These are phyloP conservation scores for Chamaecyparis obtusa DNA, from an alignment of 75 land plant genomes.

Conservation along the genomic window DNA sequence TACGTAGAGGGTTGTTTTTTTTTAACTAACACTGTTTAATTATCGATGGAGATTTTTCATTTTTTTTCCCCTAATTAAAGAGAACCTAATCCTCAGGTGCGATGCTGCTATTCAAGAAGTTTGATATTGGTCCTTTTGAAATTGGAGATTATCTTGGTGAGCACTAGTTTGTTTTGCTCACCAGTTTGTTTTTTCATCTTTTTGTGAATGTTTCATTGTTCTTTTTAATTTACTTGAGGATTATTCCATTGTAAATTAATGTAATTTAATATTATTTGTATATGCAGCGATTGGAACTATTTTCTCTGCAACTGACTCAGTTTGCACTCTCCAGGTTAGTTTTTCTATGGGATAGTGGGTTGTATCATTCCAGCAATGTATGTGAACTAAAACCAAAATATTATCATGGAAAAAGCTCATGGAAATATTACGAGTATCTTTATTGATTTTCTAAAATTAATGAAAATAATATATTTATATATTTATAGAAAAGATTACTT, in stretches of 20 bases:
- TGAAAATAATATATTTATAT: no score
- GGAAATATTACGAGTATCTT: not conserved
- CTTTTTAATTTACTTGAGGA: not conserved
- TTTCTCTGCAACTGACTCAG: constrained; percentile 84
- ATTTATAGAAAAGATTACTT: no score
- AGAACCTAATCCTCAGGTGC: constrained; percentile 34
- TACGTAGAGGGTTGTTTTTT: no score
- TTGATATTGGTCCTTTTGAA: constrained; percentile 50
- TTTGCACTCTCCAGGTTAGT: constrained; percentile 79
- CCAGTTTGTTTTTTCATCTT: not conserved
- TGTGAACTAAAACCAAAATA: not conserved
- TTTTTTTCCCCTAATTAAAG: not conserved
- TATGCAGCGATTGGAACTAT: constrained; percentile 77
- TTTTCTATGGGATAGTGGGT: not conserved
- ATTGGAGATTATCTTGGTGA: constrained; percentile 77
- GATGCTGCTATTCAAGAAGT: constrained; percentile 26
- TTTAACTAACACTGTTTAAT: not conserved
- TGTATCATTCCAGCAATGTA: not conserved
- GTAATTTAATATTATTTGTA: not conserved
- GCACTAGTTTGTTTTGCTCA: constrained; percentile 1
- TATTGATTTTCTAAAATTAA: no score
- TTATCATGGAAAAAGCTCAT: not conserved
- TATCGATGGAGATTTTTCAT: not conserved
- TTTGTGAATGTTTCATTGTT: not conserved
- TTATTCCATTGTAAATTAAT: not conserved